These are phyloP conservation scores for Berberis thunbergii DNA, from an alignment of 164 flowering plant genomes.

Conservation along the genomic window DNA sequence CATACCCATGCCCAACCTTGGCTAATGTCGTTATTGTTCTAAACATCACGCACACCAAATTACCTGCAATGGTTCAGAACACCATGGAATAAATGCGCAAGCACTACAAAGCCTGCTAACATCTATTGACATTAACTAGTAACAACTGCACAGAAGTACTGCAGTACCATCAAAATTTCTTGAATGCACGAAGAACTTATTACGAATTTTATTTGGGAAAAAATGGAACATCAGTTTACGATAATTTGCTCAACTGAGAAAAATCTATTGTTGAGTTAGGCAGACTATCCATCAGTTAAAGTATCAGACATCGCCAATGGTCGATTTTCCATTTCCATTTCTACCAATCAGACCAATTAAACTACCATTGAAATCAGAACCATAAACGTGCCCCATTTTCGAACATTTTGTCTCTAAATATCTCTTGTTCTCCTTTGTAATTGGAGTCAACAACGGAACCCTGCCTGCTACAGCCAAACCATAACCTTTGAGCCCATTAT, in stretches of 20 bases:
- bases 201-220: too few species aligned
- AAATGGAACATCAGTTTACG: too few species aligned
- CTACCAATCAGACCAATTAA: constrained; percentile 14
- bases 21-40: too few species aligned
- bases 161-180: too few species aligned
- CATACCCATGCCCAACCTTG: too few species aligned
- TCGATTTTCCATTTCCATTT: constrained; percentile 16
- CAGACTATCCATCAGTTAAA: neutral
- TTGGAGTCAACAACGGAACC: constrained; percentile 68
- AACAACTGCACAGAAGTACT: too few species aligned
- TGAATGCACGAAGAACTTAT: too few species aligned
- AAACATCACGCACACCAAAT: too few species aligned
- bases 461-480: constrained; percentile 69
- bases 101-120: too few species aligned
- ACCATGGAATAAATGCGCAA: too few species aligned
- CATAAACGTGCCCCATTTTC: constrained; percentile 91
- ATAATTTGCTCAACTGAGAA: neutral
- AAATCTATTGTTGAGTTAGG: neutral
- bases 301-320: neutral
- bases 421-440: constrained; percentile 74
- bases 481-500: constrained; percentile 81
- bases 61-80: too few species aligned
- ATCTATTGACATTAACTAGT: too few species aligned
- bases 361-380: constrained; percentile 29
- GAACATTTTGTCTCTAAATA: constrained; percentile 84